Conservation (phyloP, 225 moss, liverwort and hornwort species). For the Pleurozium schreberi region DNA sequence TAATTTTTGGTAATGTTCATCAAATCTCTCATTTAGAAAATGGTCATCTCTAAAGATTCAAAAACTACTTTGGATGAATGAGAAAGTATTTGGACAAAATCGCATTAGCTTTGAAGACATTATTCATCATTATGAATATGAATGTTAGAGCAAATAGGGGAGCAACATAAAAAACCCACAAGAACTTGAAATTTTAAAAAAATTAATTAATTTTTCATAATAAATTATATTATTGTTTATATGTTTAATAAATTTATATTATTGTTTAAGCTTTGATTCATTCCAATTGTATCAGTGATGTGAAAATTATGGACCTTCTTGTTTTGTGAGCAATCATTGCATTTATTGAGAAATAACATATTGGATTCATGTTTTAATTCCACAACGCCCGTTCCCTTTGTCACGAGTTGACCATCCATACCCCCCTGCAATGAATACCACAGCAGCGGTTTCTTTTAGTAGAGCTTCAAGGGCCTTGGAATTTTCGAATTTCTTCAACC, state of each 20-base stretch:
- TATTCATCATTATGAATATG: not conserved
- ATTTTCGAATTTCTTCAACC: conserved; percentile 47
- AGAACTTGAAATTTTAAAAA: too few species aligned
- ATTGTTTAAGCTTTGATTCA: not conserved
- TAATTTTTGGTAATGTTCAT: not conserved
- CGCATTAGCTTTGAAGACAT: not conserved
- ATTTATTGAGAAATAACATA: not conserved
- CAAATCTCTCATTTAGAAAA: not conserved
- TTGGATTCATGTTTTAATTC: not conserved
- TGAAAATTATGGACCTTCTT: not conserved
- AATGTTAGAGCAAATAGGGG: not conserved
- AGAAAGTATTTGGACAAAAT: not conserved
- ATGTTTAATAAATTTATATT: not conserved
- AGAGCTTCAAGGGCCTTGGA: conserved; percentile 45
- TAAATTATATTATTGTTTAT: too few species aligned
- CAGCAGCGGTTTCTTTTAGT: conserved; percentile 50
- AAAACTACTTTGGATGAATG: not conserved
- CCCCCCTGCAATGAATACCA: conserved; percentile 51
- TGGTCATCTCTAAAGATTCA: too few species aligned
- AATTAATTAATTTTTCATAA: not conserved
- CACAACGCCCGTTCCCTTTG: conserved; percentile 48
- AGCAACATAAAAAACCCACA: not conserved
- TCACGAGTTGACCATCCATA: conserved; percentile 61
- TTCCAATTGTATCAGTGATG: not conserved
- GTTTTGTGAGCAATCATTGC: not conserved